Evolutionary conservation across 345 rosid genomes (phyloP).

Genomic region (Eucalyptus pauciflora): DNA sequence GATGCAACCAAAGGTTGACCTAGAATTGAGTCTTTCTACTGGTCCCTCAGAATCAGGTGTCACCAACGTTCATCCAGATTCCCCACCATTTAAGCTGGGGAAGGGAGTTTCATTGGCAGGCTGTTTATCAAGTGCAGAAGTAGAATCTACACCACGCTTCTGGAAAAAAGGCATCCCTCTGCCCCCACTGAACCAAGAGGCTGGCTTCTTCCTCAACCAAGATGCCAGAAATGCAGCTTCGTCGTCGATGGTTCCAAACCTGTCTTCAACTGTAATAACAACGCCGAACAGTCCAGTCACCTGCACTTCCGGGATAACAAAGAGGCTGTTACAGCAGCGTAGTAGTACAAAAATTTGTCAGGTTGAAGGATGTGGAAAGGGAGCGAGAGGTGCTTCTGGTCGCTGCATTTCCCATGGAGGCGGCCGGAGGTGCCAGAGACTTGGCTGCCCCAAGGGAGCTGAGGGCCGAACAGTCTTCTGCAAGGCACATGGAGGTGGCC

Average conservation of each 20-base stretch:
- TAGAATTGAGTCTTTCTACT: constrained; percentile 73
- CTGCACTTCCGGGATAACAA: constrained; percentile 77
- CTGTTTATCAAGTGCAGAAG: constrained; percentile 22
- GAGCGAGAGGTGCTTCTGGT: constrained; percentile 99
- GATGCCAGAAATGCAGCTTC: constrained; percentile 23
- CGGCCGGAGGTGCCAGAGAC: constrained; percentile 90
- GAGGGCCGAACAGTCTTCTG: constrained; percentile 99
- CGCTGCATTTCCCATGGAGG: constrained; percentile 99
- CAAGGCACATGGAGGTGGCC: constrained; percentile 99
- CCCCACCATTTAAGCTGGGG: constrained; percentile 24
- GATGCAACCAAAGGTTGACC: constrained; percentile 38
- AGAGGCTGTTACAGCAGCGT: constrained; percentile 45
- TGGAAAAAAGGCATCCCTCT: constrained; percentile 26
- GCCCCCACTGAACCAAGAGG: constrained; percentile 19
- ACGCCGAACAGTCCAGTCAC: constrained; percentile 70
- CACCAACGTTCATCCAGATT: constrained; percentile 31
- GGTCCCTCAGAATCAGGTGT: constrained; percentile 63
- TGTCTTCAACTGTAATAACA: constrained; percentile 46
- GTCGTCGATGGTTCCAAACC: constrained; percentile 27
- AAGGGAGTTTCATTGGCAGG: constrained; percentile 19
- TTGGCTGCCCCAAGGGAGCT: constrained; percentile 92
- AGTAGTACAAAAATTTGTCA: constrained; percentile 64
- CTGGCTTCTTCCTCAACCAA: constrained; percentile 31
- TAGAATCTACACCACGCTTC: constrained; percentile 33
- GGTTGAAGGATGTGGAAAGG: constrained; percentile 91